Percentiles rank a stretch among this genome's conserved stretches.
phyloP scores from a whole-genome alignment of 73 alveolate species.

The Durusdinium trenchii region DNA sequence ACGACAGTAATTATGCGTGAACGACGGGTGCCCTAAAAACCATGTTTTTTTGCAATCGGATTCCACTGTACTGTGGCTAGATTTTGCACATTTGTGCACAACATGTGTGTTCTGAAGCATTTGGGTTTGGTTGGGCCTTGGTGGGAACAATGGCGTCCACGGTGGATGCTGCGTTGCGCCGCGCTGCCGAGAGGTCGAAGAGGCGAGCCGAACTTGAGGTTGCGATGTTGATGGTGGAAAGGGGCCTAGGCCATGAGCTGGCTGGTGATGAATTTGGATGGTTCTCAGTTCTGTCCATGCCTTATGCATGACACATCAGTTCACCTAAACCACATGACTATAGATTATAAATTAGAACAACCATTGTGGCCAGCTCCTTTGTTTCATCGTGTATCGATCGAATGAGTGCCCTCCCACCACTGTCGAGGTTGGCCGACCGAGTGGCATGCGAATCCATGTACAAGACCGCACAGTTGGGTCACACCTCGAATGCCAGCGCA shows the following conservation, averaged over 20 bases:
- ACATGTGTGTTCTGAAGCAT: no score
- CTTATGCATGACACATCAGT: background rate
- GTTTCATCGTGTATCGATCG: no score
- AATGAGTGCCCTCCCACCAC: background rate
- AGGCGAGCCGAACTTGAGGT: constrained; percentile 9
- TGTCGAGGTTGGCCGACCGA: constrained; percentile 9
- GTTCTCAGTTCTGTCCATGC: constrained; percentile 38
- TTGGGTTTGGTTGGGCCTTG: no score
- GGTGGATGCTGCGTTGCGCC: background rate
- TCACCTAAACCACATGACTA: background rate
- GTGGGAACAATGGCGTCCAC: background rate
- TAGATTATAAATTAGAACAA: background rate
- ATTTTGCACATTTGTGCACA: no score
- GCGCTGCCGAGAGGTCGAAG: constrained; percentile 13
- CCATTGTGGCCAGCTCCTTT: no score
- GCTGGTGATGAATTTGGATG: constrained; percentile 15
- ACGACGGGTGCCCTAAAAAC: constrained; percentile 30
- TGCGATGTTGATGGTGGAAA: background rate
- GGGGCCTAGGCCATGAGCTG: background rate
- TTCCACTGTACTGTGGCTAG: no score
- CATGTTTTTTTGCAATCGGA: background rate
- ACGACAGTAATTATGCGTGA: background rate
- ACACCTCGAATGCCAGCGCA: background rate
- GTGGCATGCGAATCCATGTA: background rate
- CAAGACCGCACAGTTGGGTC: background rate